Evolutionary conservation across 2,329 filamentous ascomycete genomes (phyloP).

Genomic region (Aschersonia sp.): DNA sequence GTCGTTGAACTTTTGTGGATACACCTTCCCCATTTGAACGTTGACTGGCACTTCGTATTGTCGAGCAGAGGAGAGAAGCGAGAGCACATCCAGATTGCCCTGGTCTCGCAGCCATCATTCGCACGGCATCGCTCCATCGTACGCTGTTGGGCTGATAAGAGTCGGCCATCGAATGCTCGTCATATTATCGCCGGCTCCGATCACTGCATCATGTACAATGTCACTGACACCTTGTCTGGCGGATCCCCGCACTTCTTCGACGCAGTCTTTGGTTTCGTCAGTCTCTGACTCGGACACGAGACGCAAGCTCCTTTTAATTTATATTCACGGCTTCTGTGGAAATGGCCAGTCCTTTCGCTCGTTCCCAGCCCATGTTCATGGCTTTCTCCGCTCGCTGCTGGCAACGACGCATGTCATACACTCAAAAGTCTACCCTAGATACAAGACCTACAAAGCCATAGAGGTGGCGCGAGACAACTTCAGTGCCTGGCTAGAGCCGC

Average conservation of each 20-base stretch:
- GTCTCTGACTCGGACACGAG: conserved; percentile 14
- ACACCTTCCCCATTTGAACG: too few species aligned
- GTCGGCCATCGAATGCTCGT: too few species aligned
- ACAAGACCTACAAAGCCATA: conserved; percentile 61
- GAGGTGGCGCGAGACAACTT: conserved; percentile 69
- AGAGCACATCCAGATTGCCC: too few species aligned
- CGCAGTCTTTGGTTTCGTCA: conserved; percentile 24
- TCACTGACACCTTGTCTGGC: conserved; percentile 1
- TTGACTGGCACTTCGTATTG: too few species aligned
- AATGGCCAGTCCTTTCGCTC: conserved; percentile 76
- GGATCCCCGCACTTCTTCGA: conserved; percentile 35
- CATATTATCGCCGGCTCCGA: background rate
- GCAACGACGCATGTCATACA: conserved; percentile 66
- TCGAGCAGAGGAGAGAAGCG: too few species aligned
- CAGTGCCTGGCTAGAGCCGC: conserved; percentile 66
- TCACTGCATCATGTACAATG: background rate
- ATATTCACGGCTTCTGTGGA: conserved; percentile 85
- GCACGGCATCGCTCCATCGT: too few species aligned
- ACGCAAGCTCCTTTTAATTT: conserved; percentile 58
- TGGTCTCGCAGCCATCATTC: too few species aligned
- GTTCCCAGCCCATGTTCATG: conserved; percentile 79
- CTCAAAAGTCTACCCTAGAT: conserved; percentile 73
- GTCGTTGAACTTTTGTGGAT: too few species aligned
- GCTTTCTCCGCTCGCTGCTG: conserved; percentile 51
- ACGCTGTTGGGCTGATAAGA: too few species aligned